Evolutionary conservation across 2,329 filamentous ascomycete genomes (phyloP), one percentile per base, ranked within the genome.

Genomic region (Rhexocercosporidium sp.): DNA sequence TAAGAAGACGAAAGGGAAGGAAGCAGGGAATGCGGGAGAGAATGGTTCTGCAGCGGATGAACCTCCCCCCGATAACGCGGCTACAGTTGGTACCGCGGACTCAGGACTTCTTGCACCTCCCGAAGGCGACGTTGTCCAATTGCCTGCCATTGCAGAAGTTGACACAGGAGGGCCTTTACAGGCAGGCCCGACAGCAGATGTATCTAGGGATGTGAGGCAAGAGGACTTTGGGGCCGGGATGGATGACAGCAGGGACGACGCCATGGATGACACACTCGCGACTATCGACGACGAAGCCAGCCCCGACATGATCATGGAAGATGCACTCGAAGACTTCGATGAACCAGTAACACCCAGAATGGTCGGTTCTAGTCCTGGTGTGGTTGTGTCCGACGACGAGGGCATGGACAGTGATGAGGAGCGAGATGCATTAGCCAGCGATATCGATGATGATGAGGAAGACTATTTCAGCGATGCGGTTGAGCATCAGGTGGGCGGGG

Each of bases 391-490:
- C 34, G 46, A 49, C 14, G 46, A 25, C 7, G 49, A 53, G 16
- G 49, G 12, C 25, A 53, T 53, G 16, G 49, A 53, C 16, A 53
- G 49, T 3, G 49, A 53, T 18, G 49, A 53, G 2, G 49, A 53
- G 25, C 27, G 49, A 25, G 29, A 53, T 8, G 49, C 49, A 4
- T 27, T 53, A 9, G 49, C 25, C 18, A 53, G 49, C 27, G 49
- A 53, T 16, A 9, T 31, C 18, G 49, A 53, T 12, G 47, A 53
- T 9, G 49, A 53, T 27, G 49, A 53, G 1, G 27, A 53, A 16
- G 49, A 53, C 16, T 53, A 53, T 9, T 53, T 53, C 18, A 53
- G 49, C n/a, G 49, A 53, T 53, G 49, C 49, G 25, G 25, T 31
- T 14, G 49, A 53, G 27, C 25, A 53, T 53, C 49, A 53, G 25